phyloP scores from a whole-genome alignment of 306 rosid species.

The Cucurbita argyrosperma region DNA sequence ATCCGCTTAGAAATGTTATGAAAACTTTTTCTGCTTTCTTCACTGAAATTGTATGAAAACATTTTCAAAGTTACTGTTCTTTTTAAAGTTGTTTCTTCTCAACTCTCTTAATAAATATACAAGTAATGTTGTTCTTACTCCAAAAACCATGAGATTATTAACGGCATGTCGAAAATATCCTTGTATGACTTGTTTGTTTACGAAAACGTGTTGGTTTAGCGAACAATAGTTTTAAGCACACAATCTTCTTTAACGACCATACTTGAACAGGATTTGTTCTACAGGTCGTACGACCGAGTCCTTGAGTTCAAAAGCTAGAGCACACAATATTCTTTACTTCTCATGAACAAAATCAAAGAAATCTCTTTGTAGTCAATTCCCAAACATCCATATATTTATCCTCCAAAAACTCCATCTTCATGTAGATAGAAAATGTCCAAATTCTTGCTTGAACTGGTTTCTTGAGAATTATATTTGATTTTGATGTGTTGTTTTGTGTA shows the following conservation, averaged over 20 bases:
- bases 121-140: neutral
- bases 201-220: neutral
- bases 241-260: neutral
- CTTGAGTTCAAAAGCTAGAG: neutral
- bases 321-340: neutral
- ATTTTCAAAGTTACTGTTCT: neutral
- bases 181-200: neutral
- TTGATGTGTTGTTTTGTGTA: neutral
- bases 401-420: neutral
- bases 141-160: neutral
- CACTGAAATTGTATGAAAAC: neutral
- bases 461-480: neutral
- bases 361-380: neutral
- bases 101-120: neutral
- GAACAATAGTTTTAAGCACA: neutral
- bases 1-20: neutral
- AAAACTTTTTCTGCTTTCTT: neutral
- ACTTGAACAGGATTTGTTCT: neutral
- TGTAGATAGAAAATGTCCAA: neutral
- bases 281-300: neutral
- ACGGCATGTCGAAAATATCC: neutral
- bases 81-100: neutral
- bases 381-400: neutral
- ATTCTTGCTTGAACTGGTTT: neutral
- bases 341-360: neutral